These are phyloP conservation scores for Datisca glomerata DNA, from an alignment of 306 rosid species.

Conservation along the genomic window DNA sequence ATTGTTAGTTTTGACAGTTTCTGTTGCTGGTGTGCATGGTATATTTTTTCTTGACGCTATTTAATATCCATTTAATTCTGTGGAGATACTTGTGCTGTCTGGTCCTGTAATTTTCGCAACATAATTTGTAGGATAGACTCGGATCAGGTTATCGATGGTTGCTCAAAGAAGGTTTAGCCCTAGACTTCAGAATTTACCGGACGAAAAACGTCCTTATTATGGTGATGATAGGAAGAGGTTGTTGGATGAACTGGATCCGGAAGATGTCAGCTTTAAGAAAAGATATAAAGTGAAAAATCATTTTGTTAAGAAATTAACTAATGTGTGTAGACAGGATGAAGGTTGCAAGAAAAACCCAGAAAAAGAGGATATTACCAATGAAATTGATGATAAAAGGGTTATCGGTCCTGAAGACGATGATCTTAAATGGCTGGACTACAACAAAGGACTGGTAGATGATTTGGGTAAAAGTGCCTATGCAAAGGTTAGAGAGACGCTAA, in stretches of 20 bases:
- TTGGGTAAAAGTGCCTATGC: constrained; percentile 3
- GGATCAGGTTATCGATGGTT: too few species aligned
- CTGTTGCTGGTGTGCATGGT: too few species aligned
- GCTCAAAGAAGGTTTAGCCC: constrained; percentile 10
- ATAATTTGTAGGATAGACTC: too few species aligned
- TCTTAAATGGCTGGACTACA: neutral
- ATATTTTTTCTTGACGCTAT: too few species aligned
- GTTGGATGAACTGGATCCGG: neutral
- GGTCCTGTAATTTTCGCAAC: too few species aligned
- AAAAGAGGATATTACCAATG: neutral
- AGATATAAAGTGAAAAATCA: neutral
- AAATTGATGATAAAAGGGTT: neutral
- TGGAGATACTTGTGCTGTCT: too few species aligned
- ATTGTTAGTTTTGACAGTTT: too few species aligned
- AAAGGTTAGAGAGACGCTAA: constrained; percentile 17
- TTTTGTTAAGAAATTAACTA: neutral
- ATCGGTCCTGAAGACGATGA: neutral
- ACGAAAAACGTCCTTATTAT: constrained; percentile 15
- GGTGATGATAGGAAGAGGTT: constrained; percentile 9
- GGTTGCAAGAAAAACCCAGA: neutral
- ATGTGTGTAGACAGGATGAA: neutral
- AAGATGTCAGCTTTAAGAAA: constrained; percentile 6
- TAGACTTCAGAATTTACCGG: constrained; percentile 14
- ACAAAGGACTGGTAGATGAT: constrained; percentile 2
- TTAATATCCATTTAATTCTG: too few species aligned